Base-by-base conservation (phyloP, 345 rosid genomes). In the Bruguiera parviflora region DNA sequence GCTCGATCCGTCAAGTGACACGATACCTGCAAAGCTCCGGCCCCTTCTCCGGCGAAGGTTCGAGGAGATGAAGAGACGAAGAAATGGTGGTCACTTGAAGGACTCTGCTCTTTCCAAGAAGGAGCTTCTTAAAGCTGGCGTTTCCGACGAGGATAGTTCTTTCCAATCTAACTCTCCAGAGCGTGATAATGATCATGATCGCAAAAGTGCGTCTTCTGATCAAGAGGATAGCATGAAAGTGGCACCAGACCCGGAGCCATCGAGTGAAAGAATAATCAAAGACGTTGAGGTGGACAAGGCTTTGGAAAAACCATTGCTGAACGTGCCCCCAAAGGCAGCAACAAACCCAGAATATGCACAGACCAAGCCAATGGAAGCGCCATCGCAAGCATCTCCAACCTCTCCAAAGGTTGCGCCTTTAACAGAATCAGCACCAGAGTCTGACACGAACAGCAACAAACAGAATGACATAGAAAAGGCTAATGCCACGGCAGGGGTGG, bases 41-140 rank as follows among this genome's bases (percentile, higher is more conserved):
- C 82, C 82, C 0, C 58, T 69, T 33, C 66, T 79, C 27, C 62
- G 43, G 4, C 68, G 62, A 35, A 64, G 71, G 35, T 31, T 67
- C 5, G 71, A 71, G 55, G 79, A 75, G 57, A 60, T 71, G 1
- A 75, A 28, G 46, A 33, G 66, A 20, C 61, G 33, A 13, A 51
- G 58, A 39, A 47, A 43, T 59, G 55, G 47, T 8, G 18, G n/a
- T 55, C 8, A 59, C 49, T 24, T 49, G 53, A 53, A 63, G 37
- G 56, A 32, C 2, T 33, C 53, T 9, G 53, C 64, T 29, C 69
- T 68, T 49, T 69, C 79, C 32, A 61, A 62, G 61, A 72, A 79
- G 53, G 55, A 56, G 53, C 63, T 79, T 63, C 83, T 79, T 28
- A 72, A 79, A 43, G 65, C 68, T 18, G 74, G 66, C 9, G 24